These are phyloP conservation scores for Umbelopsis sp. DNA, from an alignment of 371 early-diverging fungal species.

Conservation along the genomic window DNA sequence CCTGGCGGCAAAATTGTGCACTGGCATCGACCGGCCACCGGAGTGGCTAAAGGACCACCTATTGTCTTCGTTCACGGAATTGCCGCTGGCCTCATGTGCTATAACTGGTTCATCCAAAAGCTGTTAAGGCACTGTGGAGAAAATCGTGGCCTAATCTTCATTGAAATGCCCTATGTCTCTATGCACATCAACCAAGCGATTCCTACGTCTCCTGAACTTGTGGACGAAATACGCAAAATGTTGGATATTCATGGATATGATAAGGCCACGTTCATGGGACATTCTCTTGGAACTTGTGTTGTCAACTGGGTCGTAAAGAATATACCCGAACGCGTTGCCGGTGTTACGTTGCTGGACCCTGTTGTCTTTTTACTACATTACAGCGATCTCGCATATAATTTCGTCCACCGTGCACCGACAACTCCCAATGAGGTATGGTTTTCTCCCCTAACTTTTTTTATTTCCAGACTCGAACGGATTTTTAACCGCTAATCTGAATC, in stretches of 20 bases:
- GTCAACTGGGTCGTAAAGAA: constrained; percentile 49
- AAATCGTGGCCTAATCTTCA: constrained; percentile 61
- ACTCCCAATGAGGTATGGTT: constrained; percentile 49
- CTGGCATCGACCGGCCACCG: constrained; percentile 24
- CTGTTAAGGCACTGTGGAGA: constrained; percentile 26
- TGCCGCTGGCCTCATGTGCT: constrained; percentile 61
- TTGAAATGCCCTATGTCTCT: constrained; percentile 72
- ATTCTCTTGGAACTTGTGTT: constrained; percentile 68
- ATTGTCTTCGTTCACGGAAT: constrained; percentile 75
- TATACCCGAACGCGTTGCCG: constrained; percentile 52
- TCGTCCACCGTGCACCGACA: constrained; percentile 63
- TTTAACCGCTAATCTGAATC: not conserved
- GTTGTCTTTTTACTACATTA: constrained; percentile 70
- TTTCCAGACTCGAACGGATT: not conserved
- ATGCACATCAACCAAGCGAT: constrained; percentile 63
- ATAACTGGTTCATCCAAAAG: constrained; percentile 57
- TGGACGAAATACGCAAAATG: constrained; percentile 57
- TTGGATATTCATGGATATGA: constrained; percentile 48
- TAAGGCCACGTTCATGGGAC: constrained; percentile 65
- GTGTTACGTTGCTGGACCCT: constrained; percentile 67
- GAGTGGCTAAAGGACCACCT: constrained; percentile 38
- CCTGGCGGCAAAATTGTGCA: constrained; percentile 32
- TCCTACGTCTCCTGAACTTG: constrained; percentile 60
- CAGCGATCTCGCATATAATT: constrained; percentile 67
- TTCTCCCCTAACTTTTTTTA: not conserved